A percentile compares a stretch with the other conserved stretches of the same genome.
phyloP scores from a whole-genome alignment of 768 basidiomycete species.

The Tubosaeta sp. region DNA sequence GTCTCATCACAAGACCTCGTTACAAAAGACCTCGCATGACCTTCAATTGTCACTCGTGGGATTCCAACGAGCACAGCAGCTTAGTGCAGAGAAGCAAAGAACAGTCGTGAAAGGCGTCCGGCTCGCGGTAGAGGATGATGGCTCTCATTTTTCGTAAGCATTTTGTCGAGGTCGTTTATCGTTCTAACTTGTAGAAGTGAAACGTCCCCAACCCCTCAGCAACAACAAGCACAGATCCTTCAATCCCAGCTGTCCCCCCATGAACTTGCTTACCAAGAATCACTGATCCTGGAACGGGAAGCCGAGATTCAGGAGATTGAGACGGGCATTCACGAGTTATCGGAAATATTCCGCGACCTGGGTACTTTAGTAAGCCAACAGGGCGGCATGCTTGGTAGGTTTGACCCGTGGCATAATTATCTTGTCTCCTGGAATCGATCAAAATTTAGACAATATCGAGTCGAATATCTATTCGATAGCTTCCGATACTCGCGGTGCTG shows the following conservation, averaged over 20 bases:
- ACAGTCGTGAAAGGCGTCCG: slow-evolving; percentile 86
- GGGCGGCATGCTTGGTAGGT: slow-evolving; percentile 87
- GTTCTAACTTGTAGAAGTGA: slow-evolving; percentile 21
- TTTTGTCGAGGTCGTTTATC: neutral
- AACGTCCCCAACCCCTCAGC: slow-evolving; percentile 45
- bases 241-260: slow-evolving; percentile 79
- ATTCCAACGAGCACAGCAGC: slow-evolving; percentile 88
- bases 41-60: slow-evolving; percentile 84
- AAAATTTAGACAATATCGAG: slow-evolving; percentile 82
- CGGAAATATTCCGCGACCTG: slow-evolving; percentile 94
- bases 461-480: slow-evolving; percentile 86
- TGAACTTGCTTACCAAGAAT: slow-evolving; percentile 94
- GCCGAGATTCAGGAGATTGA: slow-evolving; percentile 95
- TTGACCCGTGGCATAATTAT: slow-evolving; percentile 2
- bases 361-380: slow-evolving; percentile 94
- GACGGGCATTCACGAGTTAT: slow-evolving; percentile 90
- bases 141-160: slow-evolving; percentile 29
- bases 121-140: slow-evolving; percentile 76
- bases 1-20: slow-evolving; percentile 76
- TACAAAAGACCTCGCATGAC: slow-evolving; percentile 93
- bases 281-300: slow-evolving; percentile 77
- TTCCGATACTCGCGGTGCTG: slow-evolving; percentile 75
- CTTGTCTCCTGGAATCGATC: neutral
- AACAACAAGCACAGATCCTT: slow-evolving; percentile 66
- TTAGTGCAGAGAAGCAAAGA: slow-evolving; percentile 85